Evolutionary conservation across 2,329 filamentous ascomycete species (phyloP), one percentile per base, ranked within the genome.

Genomic region (Colletotrichum ledebouriae): DNA sequence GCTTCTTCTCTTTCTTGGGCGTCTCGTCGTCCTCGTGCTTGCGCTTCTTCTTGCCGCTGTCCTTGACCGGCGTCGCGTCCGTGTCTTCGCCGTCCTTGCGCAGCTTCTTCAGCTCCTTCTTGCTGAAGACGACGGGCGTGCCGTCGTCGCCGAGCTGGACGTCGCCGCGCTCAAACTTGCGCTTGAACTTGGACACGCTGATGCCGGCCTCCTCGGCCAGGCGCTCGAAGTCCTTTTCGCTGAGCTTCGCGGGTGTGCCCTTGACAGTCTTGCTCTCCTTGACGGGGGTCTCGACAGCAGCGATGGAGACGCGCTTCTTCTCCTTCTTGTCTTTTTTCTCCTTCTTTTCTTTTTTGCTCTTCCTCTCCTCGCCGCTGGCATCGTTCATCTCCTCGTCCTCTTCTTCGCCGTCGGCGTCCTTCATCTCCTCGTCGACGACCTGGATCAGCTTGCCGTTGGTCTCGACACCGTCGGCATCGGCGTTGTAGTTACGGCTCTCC

Each of bases 401-500:
- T 55, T 83, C 76, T 25, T 80, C 78, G 69, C 79, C 77, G 47
- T 81, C 78, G 58, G 58, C 58, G 20, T 42, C 79, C 47, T 75
- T 76, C 49, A 78, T 78, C 59, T 81, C 79, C 25, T 78, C 78
- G 29, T 78, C 77, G 29, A 85, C 81, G 65, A 86, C 85, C 71
- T 87, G 82, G 58, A 85, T 82, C 49, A 85, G 78, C 11, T 69
- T 76, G 63, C 75, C 76, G 56, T 81, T 80, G 72, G 78, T 76
- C 33, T 82, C 85, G 58, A 98, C 83, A 71, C 94, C 95, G 80
- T 99, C 96, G 61, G 94, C 96, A 77, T 98, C 94, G 56, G 89
- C 87, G 80, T 98, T 98, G 86, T 99, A 99, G 81, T 95, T 96
- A 77, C 93, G 88, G 11, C 92, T 92, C 80, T 98, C 94, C 83